Evolutionary conservation across 163 green algal genomes (phyloP), one percentile per base, ranked within the genome.

Genomic region (Volvox carteri): DNA sequence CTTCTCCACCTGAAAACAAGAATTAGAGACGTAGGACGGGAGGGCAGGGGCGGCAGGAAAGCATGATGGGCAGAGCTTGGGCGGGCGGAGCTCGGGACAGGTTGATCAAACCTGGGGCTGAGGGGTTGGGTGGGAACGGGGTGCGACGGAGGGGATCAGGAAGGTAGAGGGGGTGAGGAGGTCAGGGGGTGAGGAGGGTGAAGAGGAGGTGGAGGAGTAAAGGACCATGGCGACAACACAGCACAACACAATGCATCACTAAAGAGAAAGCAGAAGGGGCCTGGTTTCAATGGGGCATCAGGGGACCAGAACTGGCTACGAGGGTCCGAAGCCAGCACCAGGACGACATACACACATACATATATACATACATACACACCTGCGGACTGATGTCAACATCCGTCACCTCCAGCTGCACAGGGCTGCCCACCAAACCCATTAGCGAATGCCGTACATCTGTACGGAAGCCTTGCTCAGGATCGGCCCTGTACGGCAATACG

Each of bases 371-470:
- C 54, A 65, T 2, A 12, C 54, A 11, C 54, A 88, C 83, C 84
- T 88, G 30, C 5, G 83, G 83, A 46, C 84, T 91, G 35, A 56
- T n/a, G 67, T 90, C 80, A 14, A 94, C 1, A 1, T 90, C 85
- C 41, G 83, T 18, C 54, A 94, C 74, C 85, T 92, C 84, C 62
- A 93, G 1, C 80, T 90, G 79, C 80, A 91, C 86, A 9, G 73
- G 37, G 30, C 86, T 84, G 21, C 91, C 91, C 42, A 90, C 67
- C 46, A 25, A 48, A 2, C 42, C 67, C 68, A 90, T 28, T 86
- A 94, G 86, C 18, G 65, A 85, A 7, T 50, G 33, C 3, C 83
- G 56, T 70, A 87, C 39, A 58, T 78, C 79, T 9, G 78, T 18
- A 35, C 88, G 81, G 0, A 19, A 8, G 1, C 60, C 81, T 74